Evolutionary conservation across 805 yeast genomes (phyloP).

Genomic region (Brettanomyces bruxellensis): DNA sequence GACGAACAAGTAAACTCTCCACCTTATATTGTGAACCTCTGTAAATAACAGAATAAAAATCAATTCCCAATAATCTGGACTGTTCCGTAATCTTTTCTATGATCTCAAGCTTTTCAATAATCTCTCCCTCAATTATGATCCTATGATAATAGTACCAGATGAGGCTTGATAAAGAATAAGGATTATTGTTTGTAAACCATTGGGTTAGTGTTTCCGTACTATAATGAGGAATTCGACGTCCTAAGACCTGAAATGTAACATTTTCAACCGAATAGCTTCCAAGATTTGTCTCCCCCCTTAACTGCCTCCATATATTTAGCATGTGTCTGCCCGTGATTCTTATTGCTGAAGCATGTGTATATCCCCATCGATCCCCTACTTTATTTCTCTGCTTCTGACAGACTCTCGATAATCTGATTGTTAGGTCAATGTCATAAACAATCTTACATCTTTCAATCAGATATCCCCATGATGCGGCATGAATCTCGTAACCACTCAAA

Average conservation of each 20-base stretch:
- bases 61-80: conserved; percentile 81
- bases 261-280: conserved; percentile 70
- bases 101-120: conserved; percentile 55
- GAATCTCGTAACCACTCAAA: conserved; percentile 76
- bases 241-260: conserved; percentile 58
- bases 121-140: conserved; percentile 32
- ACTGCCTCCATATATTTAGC: conserved; percentile 74
- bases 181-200: conserved; percentile 28
- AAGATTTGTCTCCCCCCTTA: conserved; percentile 55
- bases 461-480: conserved; percentile 84
- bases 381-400: conserved; percentile 38
- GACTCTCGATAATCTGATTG: conserved; percentile 56
- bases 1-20: conserved; percentile 69
- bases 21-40: conserved; percentile 94
- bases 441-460: conserved; percentile 52
- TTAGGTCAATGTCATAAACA: conserved; percentile 41
- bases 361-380: conserved; percentile 70
- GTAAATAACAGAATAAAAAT: conserved; percentile 76
- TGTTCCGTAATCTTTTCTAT: conserved; percentile 69
- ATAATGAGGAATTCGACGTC: conserved; percentile 58
- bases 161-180: conserved; percentile 24
- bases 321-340: conserved; percentile 73
- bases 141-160: conserved; percentile 39
- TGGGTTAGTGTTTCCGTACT: conserved; percentile 37
- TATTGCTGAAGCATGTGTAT: conserved; percentile 64